Evolutionary conservation across 2,329 filamentous ascomycete species (phyloP), one percentile per base, ranked within the genome.

Genomic region (Neonectria sp.): DNA sequence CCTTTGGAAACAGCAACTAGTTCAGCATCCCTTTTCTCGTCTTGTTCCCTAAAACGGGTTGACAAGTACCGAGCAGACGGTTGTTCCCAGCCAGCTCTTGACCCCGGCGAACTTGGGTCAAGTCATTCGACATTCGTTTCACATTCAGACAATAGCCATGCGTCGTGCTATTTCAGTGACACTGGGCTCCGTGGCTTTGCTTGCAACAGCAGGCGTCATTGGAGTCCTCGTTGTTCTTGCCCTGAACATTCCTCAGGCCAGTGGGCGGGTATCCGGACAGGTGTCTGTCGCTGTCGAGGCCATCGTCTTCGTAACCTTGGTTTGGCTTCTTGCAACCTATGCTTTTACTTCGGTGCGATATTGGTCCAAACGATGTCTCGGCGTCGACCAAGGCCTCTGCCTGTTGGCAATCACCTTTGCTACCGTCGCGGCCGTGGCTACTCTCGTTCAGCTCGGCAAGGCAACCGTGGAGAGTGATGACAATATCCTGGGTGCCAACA

Each of bases 331-430:
- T 80, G 86, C 72, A 74, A 78, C 82, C 25, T 74, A 72, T 48
- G 40, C 69, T 58, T 65, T 74, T 6, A 55, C 53, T 15, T 63
- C 70, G 6, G 69, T 75, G n/a, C 71, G 72, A 9, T 59, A 72
- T 21, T 71, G 72, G 48, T 79, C 76, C 11, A 66, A 63, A 35
- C 67, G 63, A n/a, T 72, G 73, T 27, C 71, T 75, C 1, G 70
- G 61, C 7, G 55, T 79, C 37, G 72, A 75, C 48, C 75, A 78
- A 37, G 75, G 75, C 37, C 52, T 75, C 29, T 73, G 75, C 46
- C 71, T 87, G 11, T 63, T 85, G 12, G 70, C 81, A 7, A 86
- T 84, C 63, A 77, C 82, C 3, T 73, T 85, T 29, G 84, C 86
- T 9, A 81, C 85, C 24, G 81, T 80, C 3, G 75, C 84, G 5